Evolutionary conservation across 1,284 basidiomycete species (phyloP), one percentile per base, ranked within the genome.

Genomic region (Melampsora larici-populina): DNA sequence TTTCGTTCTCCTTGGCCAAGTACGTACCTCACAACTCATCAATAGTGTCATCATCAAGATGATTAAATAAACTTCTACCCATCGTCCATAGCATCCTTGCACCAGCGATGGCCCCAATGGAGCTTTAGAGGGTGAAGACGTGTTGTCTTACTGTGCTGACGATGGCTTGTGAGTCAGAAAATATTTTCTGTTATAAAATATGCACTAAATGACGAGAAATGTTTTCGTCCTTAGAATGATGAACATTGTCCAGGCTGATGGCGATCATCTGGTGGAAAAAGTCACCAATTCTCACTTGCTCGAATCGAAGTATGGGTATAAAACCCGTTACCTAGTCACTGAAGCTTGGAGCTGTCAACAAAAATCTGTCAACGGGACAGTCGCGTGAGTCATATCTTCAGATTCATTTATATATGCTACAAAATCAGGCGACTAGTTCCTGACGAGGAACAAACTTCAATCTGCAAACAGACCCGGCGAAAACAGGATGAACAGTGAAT

Each of bases 201-300:
- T 43, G 15, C 24, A 33, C 9, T 26, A 36, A 17, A 8, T 40
- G 71, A 73, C 46, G 17, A n/a, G 1, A n/a, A 18, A 46, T 43
- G 21, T 62, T 5, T 3, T n/a, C 55, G 13, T 26, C 3, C 55
- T 49, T 46, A 77, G 75, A n/a, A 36, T 77, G 75, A 77, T 77
- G 75, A 69, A 77, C 36, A 77, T 77, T 21, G 75, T 77, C 15
- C 58, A 66, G 62, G 51, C 75, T 24, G 67, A 77, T 24, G 75
- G 40, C 17, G 75, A 77, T 26, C 68, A 70, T 29, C 67, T 77
- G 55, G 68, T 70, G 18, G 13, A 70, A 40, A 24, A 77, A n/a
- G 68, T 77, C 11, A 58, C 67, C 1, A 69, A 77, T 40, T 67
- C 48, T 0, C 60, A 63, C 43, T 48, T 77, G 11, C 15, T 77